Conservation (phyloP, 768 basidiomycete genomes). For the Coprinellus micaceus region DNA sequence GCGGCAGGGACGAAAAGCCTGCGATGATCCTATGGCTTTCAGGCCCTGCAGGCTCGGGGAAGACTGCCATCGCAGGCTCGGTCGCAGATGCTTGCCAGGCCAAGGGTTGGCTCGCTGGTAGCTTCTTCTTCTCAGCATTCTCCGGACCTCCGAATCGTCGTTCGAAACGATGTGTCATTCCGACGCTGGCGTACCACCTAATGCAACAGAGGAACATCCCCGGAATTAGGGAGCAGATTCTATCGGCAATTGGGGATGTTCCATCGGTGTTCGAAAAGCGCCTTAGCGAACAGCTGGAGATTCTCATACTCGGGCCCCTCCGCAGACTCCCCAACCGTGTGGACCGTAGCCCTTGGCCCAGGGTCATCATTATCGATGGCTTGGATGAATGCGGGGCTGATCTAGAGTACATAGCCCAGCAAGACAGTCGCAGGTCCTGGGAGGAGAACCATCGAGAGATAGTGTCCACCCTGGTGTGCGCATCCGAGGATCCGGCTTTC, state of each 20-base stretch:
- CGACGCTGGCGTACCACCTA: conserved; percentile 31
- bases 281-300: neutral
- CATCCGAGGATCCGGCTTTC: too few species aligned
- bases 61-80: conserved; percentile 25
- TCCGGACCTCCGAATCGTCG: conserved; percentile 18
- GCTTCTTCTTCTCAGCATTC: conserved; percentile 33
- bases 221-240: neutral
- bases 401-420: too few species aligned
- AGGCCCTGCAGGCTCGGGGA: conserved; percentile 24
- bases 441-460: too few species aligned
- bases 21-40: conserved; percentile 17
- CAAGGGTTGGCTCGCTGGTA: conserved; percentile 22
- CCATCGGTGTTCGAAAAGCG: neutral
- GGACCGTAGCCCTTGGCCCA: neutral
- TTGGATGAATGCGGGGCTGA: conserved; percentile 11
- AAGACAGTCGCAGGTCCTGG: conserved; percentile 8
- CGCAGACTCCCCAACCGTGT: neutral
- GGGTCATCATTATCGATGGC: conserved; percentile 11
- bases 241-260: neutral
- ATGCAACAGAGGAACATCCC: too few species aligned
- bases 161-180: conserved; percentile 19
- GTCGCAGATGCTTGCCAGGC: conserved; percentile 18
- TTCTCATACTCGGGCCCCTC: neutral
- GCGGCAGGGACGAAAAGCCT: neutral
- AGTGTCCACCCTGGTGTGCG: too few species aligned